phyloP scores from a whole-genome alignment of 2,329 filamentous ascomycete species.

The Aspergillus sp. region DNA sequence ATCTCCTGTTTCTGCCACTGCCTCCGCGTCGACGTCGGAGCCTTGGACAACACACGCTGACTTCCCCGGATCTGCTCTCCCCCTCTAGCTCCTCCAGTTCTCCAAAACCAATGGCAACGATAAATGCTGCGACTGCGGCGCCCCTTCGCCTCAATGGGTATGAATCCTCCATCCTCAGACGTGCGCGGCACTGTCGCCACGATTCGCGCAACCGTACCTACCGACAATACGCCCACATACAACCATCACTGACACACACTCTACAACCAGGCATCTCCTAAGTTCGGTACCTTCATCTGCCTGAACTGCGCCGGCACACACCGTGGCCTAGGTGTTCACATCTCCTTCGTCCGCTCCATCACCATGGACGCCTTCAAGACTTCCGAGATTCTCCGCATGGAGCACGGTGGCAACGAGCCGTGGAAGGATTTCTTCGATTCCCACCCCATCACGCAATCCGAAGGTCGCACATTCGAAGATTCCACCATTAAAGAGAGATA shows the following conservation, averaged over 20 bases:
- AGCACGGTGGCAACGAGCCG: slow-evolving; percentile 81
- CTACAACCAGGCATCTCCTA: slow-evolving; percentile 68
- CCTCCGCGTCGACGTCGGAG: slow-evolving; percentile 12
- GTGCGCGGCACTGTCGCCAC: background rate
- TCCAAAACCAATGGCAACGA: slow-evolving; percentile 90
- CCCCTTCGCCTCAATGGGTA: slow-evolving; percentile 97
- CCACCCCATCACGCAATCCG: slow-evolving; percentile 66
- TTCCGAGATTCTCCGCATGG: slow-evolving; percentile 90
- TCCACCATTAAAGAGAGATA: slow-evolving; percentile 90
- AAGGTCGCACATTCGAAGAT: slow-evolving; percentile 75
- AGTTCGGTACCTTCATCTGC: slow-evolving; percentile 99
- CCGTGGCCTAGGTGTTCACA: slow-evolving; percentile 92
- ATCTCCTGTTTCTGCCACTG: background rate
- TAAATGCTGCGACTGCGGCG: slow-evolving; percentile 90
- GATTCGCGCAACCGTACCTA: background rate
- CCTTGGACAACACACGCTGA: slow-evolving; percentile 3
- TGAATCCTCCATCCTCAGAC: slow-evolving; percentile 29
- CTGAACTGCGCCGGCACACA: slow-evolving; percentile 93
- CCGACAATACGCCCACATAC: background rate
- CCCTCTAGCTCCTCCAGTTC: slow-evolving; percentile 76
- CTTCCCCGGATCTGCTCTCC: slow-evolving; percentile 7
- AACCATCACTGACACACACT: background rate
- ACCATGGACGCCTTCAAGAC: slow-evolving; percentile 99
- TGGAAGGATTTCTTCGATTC: slow-evolving; percentile 87
- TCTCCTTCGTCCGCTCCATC: slow-evolving; percentile 95